Base-by-base conservation (phyloP, 495 filamentous ascomycete genomes). In the Penicillium lividum region DNA sequence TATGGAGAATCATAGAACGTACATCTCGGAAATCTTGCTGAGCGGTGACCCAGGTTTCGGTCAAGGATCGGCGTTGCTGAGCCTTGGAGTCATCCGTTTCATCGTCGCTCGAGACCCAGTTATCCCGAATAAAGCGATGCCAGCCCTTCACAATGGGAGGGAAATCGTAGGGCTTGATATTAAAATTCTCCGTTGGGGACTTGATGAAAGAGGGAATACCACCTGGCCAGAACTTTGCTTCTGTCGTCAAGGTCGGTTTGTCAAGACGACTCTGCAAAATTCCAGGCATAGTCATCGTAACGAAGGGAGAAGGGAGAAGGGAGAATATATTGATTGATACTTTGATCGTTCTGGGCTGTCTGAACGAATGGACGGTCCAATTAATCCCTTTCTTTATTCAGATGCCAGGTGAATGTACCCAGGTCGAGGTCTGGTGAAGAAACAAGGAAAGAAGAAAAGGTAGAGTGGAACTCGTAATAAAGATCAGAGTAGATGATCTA, bases 1-100 rank as follows among this genome's bases (percentile, higher is more conserved):
- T 27, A 46, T 46, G 11, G 27, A 13, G 44, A 27, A 27, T 27
- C 22, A 46, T 28, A 10, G 10, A 28, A 46, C 44, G 8, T 28
- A 46, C 44, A 46, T 46, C 44, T 46, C 44, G 44, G 22, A 46
- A 46, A 46, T 46, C 22, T 28, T 46, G 44, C 44, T 46, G 9
- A 13, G 44, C 44, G 22, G 44, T 46, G 22, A 46, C 44, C 44
- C 44, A 46, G 18, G 44, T 46, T 27, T 46, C 44, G 13, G 28
- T 46, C 44, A 46, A 7, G 22, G 44, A 25, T 46, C 44, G 44
- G 28, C 44, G 44, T 46, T 46, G 44, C 10, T 46, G 44, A 46
- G 44, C 44, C 27, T 46, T 46, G 22, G 44, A 46, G 18, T 46
- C 44, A 46, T 46, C 44, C 22, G 44, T 46, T 46, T 25, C 44